Evolutionary conservation across 768 basidiomycete genomes (phyloP).

Genomic region (Leucosporidium yakuticum): DNA sequence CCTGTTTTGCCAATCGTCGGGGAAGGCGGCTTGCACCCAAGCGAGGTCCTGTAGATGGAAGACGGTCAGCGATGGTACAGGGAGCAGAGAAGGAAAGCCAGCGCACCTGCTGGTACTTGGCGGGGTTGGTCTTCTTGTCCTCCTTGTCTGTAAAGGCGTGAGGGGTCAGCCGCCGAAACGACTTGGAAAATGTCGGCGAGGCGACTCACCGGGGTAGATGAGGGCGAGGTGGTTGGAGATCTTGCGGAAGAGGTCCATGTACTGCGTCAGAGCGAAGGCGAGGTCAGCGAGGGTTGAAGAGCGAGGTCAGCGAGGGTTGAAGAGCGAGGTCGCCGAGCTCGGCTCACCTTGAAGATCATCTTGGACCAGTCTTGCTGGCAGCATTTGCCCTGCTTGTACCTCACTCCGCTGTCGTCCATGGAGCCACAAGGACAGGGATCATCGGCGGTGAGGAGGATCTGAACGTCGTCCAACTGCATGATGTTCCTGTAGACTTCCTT

Average conservation of each 20-base stretch:
- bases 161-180: neutral
- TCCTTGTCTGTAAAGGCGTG: conserved; percentile 47
- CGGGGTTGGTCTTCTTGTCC: conserved; percentile 56
- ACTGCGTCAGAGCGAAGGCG: conserved; percentile 39
- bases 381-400: conserved; percentile 57
- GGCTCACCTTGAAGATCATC: conserved; percentile 52
- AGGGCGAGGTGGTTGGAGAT: conserved; percentile 81
- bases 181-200: neutral
- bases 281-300: neutral
- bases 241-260: conserved; percentile 75
- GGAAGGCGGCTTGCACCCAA: conserved; percentile 61
- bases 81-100: too few species aligned
- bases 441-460: conserved; percentile 65
- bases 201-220: conserved; percentile 65
- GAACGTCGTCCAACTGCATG: conserved; percentile 58
- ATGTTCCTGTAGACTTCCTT: conserved; percentile 54
- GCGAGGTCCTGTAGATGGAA: conserved; percentile 50
- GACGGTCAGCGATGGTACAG: neutral
- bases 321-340: neutral
- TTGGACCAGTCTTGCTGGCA: conserved; percentile 46
- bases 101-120: conserved; percentile 54
- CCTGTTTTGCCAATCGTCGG: conserved; percentile 47
- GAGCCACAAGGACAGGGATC: conserved; percentile 62
- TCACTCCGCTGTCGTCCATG: conserved; percentile 33
- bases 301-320: neutral